Evolutionary conservation across 768 basidiomycete species (phyloP).

Genomic region (Cubamyces sp.): DNA sequence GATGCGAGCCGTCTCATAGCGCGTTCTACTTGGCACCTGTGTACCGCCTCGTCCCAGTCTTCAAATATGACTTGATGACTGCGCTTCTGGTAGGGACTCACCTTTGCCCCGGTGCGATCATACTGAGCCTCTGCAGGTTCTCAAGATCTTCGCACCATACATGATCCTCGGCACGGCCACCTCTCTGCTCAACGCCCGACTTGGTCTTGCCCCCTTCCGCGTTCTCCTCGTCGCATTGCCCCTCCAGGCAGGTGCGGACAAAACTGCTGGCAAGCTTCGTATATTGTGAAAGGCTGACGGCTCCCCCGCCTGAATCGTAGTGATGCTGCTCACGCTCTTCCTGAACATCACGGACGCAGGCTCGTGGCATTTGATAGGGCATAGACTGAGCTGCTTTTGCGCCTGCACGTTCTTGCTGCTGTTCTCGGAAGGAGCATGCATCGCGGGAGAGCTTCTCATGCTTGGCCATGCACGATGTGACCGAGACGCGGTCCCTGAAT

Average conservation of each 20-base stretch:
- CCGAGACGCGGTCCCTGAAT: too few relatives aligned
- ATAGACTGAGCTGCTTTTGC: constrained; percentile 86
- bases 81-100: constrained; percentile 56
- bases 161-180: constrained; percentile 72
- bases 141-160: constrained; percentile 84
- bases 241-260: constrained; percentile 63
- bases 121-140: constrained; percentile 49
- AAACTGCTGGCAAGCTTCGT: too few relatives aligned
- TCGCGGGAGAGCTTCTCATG: constrained; percentile 74
- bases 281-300: not conserved
- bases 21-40: constrained; percentile 90
- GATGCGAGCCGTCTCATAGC: constrained; percentile 34
- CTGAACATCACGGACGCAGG: constrained; percentile 80
- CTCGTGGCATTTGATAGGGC: constrained; percentile 89
- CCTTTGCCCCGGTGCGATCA: not conserved
- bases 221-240: constrained; percentile 77
- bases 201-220: constrained; percentile 77
- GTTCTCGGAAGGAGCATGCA: constrained; percentile 79
- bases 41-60: constrained; percentile 83
- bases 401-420: constrained; percentile 78
- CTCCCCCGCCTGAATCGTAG: constrained; percentile 39
- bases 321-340: constrained; percentile 85
- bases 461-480: too few relatives aligned
- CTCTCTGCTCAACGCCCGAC: constrained; percentile 66
- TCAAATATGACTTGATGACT: constrained; percentile 85